Base-by-base conservation (phyloP, 768 basidiomycete genomes). In the Hygrocybe coccinea region DNA sequence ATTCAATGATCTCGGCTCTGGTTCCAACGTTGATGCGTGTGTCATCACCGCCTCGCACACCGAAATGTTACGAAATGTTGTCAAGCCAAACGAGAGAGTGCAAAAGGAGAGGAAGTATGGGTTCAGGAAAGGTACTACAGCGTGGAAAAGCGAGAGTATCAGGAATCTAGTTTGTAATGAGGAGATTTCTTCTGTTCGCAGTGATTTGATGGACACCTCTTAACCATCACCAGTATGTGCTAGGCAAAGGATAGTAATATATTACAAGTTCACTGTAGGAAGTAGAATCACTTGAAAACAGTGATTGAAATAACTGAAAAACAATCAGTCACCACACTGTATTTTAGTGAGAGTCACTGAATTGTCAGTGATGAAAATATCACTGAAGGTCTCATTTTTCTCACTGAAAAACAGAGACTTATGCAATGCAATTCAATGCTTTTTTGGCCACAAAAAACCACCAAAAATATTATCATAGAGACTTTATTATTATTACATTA, bases 1-100 rank as follows among this genome's bases (percentile, higher is more conserved):
- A 68, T 98, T 97, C 82, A 98, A 99, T 76, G 97, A 99, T 76
- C 83, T 98, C 34, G 97, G 97, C 3, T 97, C 95, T 1, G 97
- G 97, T 41, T 94, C 91, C n/a, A 98, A 99, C 68, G 83, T 98
- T 64, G 97, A 99, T 70, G 95, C 94, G 1, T 95, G 95, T 69
- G 82, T 98, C 62, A 95, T 99, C 73, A 94, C 91, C 3, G 85
- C 87, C 44, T 74, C 79, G 47, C 76, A 84, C 57, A 95, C 94
- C 0, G 93, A 97, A 71, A 95, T 90, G 89, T 75, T 97, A 56
- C 82, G 97, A 59, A 97, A 97, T 74, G 89, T 89, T 67, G 86
- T 89, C 71, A 94, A 81, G 77, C 97, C 97, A 1, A 95, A 94
- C 68, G 80, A 87, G 63, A 82, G 92, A 6, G 87, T 83, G 21